Base-by-base conservation (phyloP, 257 asterid species). In the Mentha longifolia region DNA sequence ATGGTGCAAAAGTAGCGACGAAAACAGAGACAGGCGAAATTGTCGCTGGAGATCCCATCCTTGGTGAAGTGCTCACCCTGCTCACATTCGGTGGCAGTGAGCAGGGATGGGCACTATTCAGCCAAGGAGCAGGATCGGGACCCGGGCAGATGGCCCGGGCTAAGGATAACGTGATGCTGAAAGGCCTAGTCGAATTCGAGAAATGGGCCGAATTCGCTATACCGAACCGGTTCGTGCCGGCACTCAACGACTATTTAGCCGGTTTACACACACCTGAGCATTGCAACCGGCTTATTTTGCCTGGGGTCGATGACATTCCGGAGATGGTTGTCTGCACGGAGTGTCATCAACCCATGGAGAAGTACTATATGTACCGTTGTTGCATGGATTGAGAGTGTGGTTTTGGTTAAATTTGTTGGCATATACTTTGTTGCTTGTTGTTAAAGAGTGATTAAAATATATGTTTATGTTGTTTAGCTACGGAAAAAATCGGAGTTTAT, bases 321-420 rank as follows among this genome's bases (percentile, higher is more conserved):
- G 98, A 90, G 67, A 77, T 71, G 86, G 86, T 90, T 11, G 89
- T 85, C 3, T 92, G 98, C 9, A 82, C 97, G 0, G 97, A 92
- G 76, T 92, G 98, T 74, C 81, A 82, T 42, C 75, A 70, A 10
- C 77, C 85, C 1, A 92, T 92, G 98, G 97, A 90, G 81, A 92
- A 86, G 86, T 92, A 65, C 72, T 80, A 76, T 63, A 86, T 88
- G 98, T 92, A 82, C 58, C 92, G 97, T 25, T 90, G 98, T 71
- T 92, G 98, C 84, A 61, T 19, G 7, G 96, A 92, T 33, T 92
- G 84, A 92, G 33, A 41, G 47, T 16, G 25, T 28, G 47, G 0
- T 22, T 25, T 22, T 0, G 28, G 28, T 22, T 57, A 25, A 55
- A 41, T 42, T 7, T 54, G 63, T 15, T 67, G 12, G 1, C 42